These are phyloP conservation scores for Aspergillus transmontanensis DNA, from an alignment of 2,329 filamentous ascomycete genomes.

Conservation along the genomic window DNA sequence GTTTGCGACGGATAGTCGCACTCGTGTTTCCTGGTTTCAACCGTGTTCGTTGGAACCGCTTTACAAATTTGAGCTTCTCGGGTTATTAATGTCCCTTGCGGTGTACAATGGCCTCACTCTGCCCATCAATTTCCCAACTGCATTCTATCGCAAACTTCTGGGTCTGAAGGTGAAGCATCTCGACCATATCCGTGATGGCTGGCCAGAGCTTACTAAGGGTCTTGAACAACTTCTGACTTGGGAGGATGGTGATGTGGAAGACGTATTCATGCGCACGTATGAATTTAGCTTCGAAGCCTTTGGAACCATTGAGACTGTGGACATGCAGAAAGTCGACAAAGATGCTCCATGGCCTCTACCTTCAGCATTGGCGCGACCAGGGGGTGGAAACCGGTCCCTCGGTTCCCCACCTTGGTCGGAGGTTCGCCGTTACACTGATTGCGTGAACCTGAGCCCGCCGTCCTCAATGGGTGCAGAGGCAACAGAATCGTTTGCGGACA, in stretches of 20 bases:
- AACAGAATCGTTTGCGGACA: conserved; percentile 19
- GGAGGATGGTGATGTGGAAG: conserved; percentile 78
- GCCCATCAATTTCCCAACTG: conserved; percentile 83
- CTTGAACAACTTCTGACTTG: conserved; percentile 74
- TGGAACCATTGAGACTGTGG: conserved; percentile 55
- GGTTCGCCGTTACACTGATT: conserved; percentile 23
- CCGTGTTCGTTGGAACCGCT: conserved; percentile 78
- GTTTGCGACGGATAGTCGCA: conserved; percentile 77
- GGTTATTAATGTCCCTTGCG: conserved; percentile 83
- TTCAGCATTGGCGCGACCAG: conserved; percentile 14
- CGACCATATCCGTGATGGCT: conserved; percentile 80
- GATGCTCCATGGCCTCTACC: conserved; percentile 39
- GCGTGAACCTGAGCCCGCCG: conserved; percentile 21
- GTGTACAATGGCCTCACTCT: conserved; percentile 92
- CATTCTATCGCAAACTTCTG: conserved; percentile 79
- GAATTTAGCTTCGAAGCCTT: conserved; percentile 73
- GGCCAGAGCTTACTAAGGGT: conserved; percentile 78
- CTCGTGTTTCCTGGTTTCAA: conserved; percentile 84
- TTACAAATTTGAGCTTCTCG: conserved; percentile 89
- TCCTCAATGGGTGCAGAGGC: conserved; percentile 27
- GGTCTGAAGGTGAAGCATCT: conserved; percentile 68
- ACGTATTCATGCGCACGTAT: conserved; percentile 82
- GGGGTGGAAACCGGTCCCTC: conserved; percentile 2
- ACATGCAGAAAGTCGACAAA: conserved; percentile 52
- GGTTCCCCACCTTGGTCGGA: conserved; percentile 27